These are phyloP conservation scores for Botrytis porri DNA, from an alignment of 2,329 filamentous ascomycete genomes.

Conservation along the genomic window DNA sequence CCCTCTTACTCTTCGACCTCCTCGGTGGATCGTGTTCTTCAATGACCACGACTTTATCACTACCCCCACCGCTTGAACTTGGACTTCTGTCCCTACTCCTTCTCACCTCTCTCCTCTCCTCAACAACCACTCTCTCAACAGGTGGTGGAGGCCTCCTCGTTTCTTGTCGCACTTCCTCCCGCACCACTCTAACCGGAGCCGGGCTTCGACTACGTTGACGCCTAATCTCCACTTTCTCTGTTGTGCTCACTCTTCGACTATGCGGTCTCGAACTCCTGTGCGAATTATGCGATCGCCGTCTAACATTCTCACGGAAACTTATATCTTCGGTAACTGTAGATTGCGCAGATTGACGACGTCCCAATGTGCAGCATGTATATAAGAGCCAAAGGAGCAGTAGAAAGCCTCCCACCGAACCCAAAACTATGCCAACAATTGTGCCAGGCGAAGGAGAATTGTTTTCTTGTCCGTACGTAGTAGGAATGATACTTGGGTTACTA, in stretches of 20 bases:
- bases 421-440: conserved; percentile 57
- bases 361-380: conserved; percentile 38
- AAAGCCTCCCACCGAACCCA: conserved; percentile 53
- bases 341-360: conserved; percentile 16
- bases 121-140: conserved; percentile 36
- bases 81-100: conserved; percentile 26
- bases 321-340: conserved; percentile 27
- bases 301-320: conserved; percentile 23
- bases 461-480: conserved; percentile 57
- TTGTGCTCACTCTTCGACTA: conserved; percentile 24
- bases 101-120: conserved; percentile 32
- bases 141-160: conserved; percentile 20
- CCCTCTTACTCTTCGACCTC: conserved; percentile 33
- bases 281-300: conserved; percentile 26
- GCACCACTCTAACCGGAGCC: conserved; percentile 29
- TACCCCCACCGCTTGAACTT: conserved; percentile 24
- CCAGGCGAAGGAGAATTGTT: conserved; percentile 52
- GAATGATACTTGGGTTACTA: conserved; percentile 46
- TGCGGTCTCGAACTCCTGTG: conserved; percentile 19
- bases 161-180: conserved; percentile 22
- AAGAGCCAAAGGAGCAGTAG: conserved; percentile 52
- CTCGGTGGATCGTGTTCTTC: conserved; percentile 39
- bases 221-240: conserved; percentile 35
- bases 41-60: conserved; percentile 39
- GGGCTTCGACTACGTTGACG: conserved; percentile 20